Base-by-base conservation (phyloP, 176 grass and related monocot genomes). In the Ampelocalamus luodianensis region DNA sequence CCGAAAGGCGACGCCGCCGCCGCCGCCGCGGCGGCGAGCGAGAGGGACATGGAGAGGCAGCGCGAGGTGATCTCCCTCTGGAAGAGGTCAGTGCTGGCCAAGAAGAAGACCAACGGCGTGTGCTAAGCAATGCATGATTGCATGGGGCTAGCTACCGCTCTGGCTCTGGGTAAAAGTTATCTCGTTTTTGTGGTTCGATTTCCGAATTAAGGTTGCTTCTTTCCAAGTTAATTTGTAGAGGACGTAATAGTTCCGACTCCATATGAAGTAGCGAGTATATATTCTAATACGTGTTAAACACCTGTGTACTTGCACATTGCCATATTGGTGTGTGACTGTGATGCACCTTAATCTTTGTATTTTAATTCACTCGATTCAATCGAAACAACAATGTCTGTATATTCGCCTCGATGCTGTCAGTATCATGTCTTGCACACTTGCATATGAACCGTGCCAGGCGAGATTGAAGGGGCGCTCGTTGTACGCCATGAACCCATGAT, bases 91-190 rank as follows among this genome's bases (percentile, higher is more conserved):
- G 89, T 94, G 6, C 24, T 88, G 6, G 62, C 62, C 34, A 94
- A 78, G 78, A 91, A 80, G 77, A 96, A 96, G 79, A 97, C 78
- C 79, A 92, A 67, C 38, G 85, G 87, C 40, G 85, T 97, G 50
- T 97, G 94, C 65, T 97, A 78, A 74, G 20, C 14, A 34, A 18
- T 3, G 20, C 63, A 50, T 32, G 32, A 34, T 34, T 34, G 37
- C 27, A 66, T 56, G 8, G 23, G 39, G 32, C 27, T 15, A 67
- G 78, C 15, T 16, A 22, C 63, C 4, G 61, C 32, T 6, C 12
- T 51, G 8, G 22, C 22, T 6, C 12, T 51, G 8, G 22, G 37
- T 73, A 39, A 43, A 54, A 34, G 70, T 17, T 53, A 18, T 73
- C 32, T 34, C 72, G 42, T 48, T 14, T 16, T 10, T n/a, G 14